Percentiles rank a stretch among this genome's conserved stretches.
Evolutionary conservation across 345 rosid species (phyloP).

Genomic region (Garcia nutans): DNA sequence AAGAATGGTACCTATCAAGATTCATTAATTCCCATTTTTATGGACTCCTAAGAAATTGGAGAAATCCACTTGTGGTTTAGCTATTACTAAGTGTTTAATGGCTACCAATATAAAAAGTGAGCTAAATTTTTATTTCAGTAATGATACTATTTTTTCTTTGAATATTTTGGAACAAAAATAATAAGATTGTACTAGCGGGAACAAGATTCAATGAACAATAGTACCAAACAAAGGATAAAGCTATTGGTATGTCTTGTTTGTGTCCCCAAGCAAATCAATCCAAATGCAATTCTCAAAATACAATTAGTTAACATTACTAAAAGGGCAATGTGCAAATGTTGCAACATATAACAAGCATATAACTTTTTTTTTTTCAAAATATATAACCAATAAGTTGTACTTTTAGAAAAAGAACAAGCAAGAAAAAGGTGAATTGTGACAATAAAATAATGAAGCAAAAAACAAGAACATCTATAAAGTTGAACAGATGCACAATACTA

Average conservation of each 20-base stretch:
- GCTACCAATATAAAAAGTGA: not conserved
- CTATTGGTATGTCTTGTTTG: not conserved
- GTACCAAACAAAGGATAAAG: not conserved
- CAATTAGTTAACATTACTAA: not conserved
- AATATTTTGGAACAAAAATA: slow-evolving; percentile 1
- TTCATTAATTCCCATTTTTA: not conserved
- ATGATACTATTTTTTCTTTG: not conserved
- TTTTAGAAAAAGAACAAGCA: not conserved
- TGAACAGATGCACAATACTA: slow-evolving; percentile 12
- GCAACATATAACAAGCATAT: not conserved
- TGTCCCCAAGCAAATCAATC: not conserved
- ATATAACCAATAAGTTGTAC: not conserved
- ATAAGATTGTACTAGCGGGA: not conserved
- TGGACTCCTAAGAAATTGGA: not conserved
- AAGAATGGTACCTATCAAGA: not conserved
- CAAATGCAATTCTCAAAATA: not conserved
- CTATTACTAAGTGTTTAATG: not conserved
- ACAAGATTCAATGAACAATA: not conserved
- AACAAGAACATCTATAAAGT: not conserved
- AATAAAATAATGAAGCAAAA: slow-evolving; percentile 5
- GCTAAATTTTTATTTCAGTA: not conserved
- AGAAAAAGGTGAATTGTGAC: not conserved
- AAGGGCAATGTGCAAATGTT: no score
- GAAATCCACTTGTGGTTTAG: not conserved
- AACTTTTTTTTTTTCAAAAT: not conserved